A percentile compares a stretch with the other conserved stretches of the same genome.
Evolutionary conservation across 129 eudicot species (phyloP).

Genomic region (sunflower (Helianthus annuus)): DNA sequence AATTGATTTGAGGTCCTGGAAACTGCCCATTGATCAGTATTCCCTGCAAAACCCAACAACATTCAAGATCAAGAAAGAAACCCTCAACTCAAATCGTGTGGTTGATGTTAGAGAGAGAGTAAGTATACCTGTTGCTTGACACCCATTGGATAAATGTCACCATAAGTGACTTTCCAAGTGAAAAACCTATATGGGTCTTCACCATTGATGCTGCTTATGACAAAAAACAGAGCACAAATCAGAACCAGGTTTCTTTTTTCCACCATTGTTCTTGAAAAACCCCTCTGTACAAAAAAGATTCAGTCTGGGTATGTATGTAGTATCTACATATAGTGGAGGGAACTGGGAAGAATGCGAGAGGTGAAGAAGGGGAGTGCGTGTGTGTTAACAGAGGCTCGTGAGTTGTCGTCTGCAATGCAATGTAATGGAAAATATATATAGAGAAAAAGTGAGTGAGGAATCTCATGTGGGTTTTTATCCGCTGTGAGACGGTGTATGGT

Average conservation of each 20-base stretch:
- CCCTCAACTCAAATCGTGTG: conserved; percentile 3
- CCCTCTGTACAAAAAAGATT: not conserved
- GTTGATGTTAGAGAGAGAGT: not conserved
- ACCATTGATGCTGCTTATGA: conserved; percentile 50
- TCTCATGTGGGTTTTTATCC: conserved; percentile 31
- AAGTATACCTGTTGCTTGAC: conserved; percentile 76
- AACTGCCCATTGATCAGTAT: conserved; percentile 97
- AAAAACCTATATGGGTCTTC: conserved; percentile 86
- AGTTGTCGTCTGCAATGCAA: conserved; percentile 36
- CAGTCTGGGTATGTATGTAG: not conserved
- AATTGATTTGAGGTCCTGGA: conserved; percentile 93
- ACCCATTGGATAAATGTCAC: conserved; percentile 82
- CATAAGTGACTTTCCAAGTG: conserved; percentile 92
- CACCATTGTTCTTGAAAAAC: conserved; percentile 36
- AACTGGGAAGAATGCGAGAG: conserved; percentile 26
- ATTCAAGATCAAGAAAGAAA: conserved; percentile 25
- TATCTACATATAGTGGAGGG: conserved; percentile 27
- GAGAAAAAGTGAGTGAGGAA: conserved; percentile 5
- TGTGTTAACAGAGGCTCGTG: conserved; percentile 40
- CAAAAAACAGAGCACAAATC: conserved; percentile 30
- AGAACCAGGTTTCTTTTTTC: conserved; percentile 31
- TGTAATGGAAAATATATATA: conserved; percentile 10
- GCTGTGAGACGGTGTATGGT: conserved; percentile 21
- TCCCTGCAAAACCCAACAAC: conserved; percentile 54
- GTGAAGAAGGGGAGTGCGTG: conserved; percentile 3